Base-by-base conservation (phyloP, 768 basidiomycete genomes). In the Mycena indigotica region DNA sequence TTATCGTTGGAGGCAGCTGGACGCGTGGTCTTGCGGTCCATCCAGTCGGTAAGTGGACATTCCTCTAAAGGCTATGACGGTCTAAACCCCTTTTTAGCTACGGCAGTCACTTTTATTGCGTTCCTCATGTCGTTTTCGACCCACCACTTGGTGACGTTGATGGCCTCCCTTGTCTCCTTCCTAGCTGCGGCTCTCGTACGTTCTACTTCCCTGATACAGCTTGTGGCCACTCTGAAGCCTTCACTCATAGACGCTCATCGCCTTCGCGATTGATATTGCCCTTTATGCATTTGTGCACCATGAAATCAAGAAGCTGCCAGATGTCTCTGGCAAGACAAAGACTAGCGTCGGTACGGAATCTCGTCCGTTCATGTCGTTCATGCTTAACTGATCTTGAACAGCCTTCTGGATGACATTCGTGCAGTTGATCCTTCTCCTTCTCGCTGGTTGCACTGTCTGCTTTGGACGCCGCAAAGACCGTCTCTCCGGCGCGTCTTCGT, bases 321-420 rank as follows among this genome's bases (percentile, higher is more conserved):
- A 75, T 53, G 69, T 80, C 23, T 61, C 65, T n/a, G 72, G 73
- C 3, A 73, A 67, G 41, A 88, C 88, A 13, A 74, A 75, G 55
- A 78, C 87, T 19, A 87, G 78, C 4, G 84, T 85, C 58, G 91
- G 90, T 91, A 63, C 59, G 79, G 73, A 12, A 17, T 10, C 30
- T 28, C 24, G 48, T 45, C 46, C 52, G 30, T 32, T 53, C 26
- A 35, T 41, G 55, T 48, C 48, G 15, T 13, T 66, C 32, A 35
- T 8, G 17, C 17, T 17, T 35, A 17, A 35, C 32, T 35, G 17
- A 8, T 17, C 17, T 35, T 17, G 28, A 19, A 46, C 58, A 87
- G 88, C 81, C 6, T 90, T 91, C 70, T 91, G 89, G 89, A 68
- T 91, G 69, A 89, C 87, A 1, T 84, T 91, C 64, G 83, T 79